Conservation (phyloP, 2,329 filamentous ascomycete species). For the Monosporascus sp. region DNA sequence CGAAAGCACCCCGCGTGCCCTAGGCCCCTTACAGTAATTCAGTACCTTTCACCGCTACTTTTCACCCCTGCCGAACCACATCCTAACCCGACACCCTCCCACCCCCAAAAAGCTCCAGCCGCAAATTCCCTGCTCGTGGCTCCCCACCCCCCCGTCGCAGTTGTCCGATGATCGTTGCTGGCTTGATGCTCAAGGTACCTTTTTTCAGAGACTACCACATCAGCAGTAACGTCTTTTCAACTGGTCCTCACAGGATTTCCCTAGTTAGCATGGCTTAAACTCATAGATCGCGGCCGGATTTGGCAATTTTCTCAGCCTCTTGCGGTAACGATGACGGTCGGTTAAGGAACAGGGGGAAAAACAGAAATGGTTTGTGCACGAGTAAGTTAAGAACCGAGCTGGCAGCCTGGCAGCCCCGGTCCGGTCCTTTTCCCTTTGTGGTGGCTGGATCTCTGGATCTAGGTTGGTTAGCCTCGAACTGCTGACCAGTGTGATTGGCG, state of each 20-base stretch:
- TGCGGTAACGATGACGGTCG: no score
- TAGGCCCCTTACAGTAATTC: background rate
- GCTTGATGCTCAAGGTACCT: no score
- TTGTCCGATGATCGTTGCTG: constrained; percentile 25
- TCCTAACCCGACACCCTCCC: constrained; percentile 17
- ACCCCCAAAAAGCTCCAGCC: constrained; percentile 14
- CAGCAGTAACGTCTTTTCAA: no score
- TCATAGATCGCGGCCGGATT: no score
- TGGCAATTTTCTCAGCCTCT: no score
- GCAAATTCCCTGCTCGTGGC: constrained; percentile 20
- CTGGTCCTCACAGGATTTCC: no score
- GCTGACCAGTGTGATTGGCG: background rate
- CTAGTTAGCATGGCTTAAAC: no score
- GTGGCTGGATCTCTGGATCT: background rate
- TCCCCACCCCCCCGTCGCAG: constrained; percentile 22
- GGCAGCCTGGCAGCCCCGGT: no score
- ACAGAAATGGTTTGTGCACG: no score
- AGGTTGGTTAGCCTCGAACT: background rate
- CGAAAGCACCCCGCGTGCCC: background rate
- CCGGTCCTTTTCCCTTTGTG: background rate
- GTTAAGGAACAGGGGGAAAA: no score
- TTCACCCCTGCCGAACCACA: constrained; percentile 4
- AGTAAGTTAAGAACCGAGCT: no score
- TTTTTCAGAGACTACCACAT: no score
- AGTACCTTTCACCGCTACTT: background rate